phyloP scores from a whole-genome alignment of 768 basidiomycete genomes.

The Panaeolus cyanescens region DNA sequence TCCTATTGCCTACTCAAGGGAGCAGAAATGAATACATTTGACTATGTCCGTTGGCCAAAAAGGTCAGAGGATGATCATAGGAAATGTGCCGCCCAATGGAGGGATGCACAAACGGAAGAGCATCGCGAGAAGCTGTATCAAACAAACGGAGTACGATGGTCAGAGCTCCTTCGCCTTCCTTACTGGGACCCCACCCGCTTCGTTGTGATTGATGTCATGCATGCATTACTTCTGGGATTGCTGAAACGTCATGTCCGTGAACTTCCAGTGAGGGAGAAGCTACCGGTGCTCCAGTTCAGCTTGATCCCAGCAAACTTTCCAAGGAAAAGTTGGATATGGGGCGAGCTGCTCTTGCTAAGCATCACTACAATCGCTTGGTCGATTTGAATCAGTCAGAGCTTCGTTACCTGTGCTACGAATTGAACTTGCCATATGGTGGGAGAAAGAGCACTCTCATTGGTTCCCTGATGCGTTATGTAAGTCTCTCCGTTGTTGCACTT shows the following conservation, averaged over 20 bases:
- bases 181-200: slow-evolving; percentile 7
- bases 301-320: background rate
- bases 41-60: slow-evolving; percentile 3
- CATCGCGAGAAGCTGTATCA: background rate
- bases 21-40: slow-evolving; percentile 12
- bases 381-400: background rate
- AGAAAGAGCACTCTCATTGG: background rate
- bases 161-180: background rate
- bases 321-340: background rate
- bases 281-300: background rate
- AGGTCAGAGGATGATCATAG: background rate
- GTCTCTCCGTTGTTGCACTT: background rate
- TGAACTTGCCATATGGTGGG: background rate
- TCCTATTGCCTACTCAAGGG: slow-evolving; percentile 13
- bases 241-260: slow-evolving; percentile 8
- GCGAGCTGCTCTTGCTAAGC: background rate
- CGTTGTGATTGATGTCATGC: slow-evolving; percentile 5
- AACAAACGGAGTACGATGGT: background rate
- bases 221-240: background rate
- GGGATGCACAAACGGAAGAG: background rate
- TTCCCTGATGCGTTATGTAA: background rate
- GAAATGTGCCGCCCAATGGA: background rate
- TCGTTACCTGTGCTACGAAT: background rate
- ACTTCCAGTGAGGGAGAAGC: slow-evolving; percentile 14
- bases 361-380: background rate